These are phyloP conservation scores for Polyplosphaeria fusca DNA, from an alignment of 495 filamentous ascomycete species.

Conservation along the genomic window DNA sequence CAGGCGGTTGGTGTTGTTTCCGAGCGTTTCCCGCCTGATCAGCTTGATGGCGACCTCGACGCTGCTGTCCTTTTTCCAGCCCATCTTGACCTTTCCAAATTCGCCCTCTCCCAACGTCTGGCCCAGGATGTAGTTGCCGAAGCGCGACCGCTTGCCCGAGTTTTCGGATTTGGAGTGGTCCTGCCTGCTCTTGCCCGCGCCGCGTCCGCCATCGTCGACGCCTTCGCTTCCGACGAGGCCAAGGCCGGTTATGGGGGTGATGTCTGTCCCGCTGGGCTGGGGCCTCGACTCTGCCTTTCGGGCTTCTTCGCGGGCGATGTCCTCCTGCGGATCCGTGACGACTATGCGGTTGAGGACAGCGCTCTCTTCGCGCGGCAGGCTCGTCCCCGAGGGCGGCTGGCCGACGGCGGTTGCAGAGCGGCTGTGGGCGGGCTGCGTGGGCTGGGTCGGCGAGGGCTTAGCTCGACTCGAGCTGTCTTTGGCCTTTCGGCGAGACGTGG, in stretches of 20 bases:
- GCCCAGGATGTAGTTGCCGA: slow-evolving; percentile 91
- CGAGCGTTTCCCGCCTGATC: slow-evolving; percentile 84
- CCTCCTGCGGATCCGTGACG: slow-evolving; percentile 74
- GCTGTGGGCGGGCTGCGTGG: slow-evolving; percentile 41
- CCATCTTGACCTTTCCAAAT: slow-evolving; percentile 98
- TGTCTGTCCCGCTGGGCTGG: slow-evolving; percentile 47
- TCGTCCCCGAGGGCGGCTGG: slow-evolving; percentile 42
- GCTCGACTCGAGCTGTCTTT: slow-evolving; percentile 41
- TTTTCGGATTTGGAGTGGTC: slow-evolving; percentile 61
- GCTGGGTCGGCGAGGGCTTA: slow-evolving; percentile 32
- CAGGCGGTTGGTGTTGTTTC: slow-evolving; percentile 78
- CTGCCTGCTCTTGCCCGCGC: slow-evolving; percentile 67
- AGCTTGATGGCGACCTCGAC: slow-evolving; percentile 98
- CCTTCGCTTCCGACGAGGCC: slow-evolving; percentile 53
- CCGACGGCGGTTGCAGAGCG: slow-evolving; percentile 46
- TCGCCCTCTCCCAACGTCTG: slow-evolving; percentile 98
- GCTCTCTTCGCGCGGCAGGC: slow-evolving; percentile 60
- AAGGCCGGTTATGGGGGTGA: slow-evolving; percentile 53
- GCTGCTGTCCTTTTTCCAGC: slow-evolving; percentile 96
- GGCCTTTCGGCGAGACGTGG: slow-evolving; percentile 47
- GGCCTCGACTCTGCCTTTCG: slow-evolving; percentile 63
- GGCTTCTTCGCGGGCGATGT: slow-evolving; percentile 72
- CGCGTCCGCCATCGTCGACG: slow-evolving; percentile 60
- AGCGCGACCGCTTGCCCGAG: slow-evolving; percentile 72
- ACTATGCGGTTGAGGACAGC: slow-evolving; percentile 75